phyloP scores from a whole-genome alignment of 768 basidiomycete genomes.

The Rubroboletus pulcherrimus region DNA sequence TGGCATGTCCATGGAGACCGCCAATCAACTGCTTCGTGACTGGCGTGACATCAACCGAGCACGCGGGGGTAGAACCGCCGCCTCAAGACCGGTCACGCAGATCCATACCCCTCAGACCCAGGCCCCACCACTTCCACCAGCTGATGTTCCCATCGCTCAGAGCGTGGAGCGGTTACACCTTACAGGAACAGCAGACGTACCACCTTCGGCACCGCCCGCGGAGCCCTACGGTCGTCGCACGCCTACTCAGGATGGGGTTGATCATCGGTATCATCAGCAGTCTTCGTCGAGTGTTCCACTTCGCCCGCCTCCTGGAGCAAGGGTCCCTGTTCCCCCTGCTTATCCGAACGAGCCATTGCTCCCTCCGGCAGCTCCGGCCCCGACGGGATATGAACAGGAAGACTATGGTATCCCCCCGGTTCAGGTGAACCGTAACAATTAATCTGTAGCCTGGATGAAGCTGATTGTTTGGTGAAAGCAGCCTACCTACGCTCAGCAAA shows the following conservation, averaged over 20 bases:
- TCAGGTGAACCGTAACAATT: slow-evolving; percentile 19
- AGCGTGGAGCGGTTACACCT: slow-evolving; percentile 48
- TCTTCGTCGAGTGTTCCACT: slow-evolving; percentile 31
- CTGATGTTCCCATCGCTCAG: slow-evolving; percentile 30
- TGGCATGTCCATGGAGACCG: slow-evolving; percentile 99
- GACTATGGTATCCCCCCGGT: slow-evolving; percentile 19
- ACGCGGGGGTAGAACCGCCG: slow-evolving; percentile 45
- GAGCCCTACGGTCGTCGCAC: slow-evolving; percentile 26
- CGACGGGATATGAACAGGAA: slow-evolving; percentile 29
- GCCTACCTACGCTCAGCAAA: slow-evolving; percentile 23
- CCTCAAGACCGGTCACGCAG: slow-evolving; percentile 36
- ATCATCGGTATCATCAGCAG: slow-evolving; percentile 39
- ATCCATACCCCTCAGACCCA: slow-evolving; percentile 30
- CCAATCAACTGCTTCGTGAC: slow-evolving; percentile 86
- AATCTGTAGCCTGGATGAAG: background rate
- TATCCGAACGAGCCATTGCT: slow-evolving; percentile 33
- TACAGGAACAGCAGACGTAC: slow-evolving; percentile 35
- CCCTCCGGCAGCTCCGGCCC: slow-evolving; percentile 17
- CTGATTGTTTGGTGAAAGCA: slow-evolving; percentile 14
- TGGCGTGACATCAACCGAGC: slow-evolving; percentile 86
- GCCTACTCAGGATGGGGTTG: slow-evolving; percentile 36
- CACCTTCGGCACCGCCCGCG: slow-evolving; percentile 18
- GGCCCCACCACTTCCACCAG: slow-evolving; percentile 32
- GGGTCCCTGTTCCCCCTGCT: slow-evolving; percentile 33
- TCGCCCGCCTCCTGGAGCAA: slow-evolving; percentile 38